Evolutionary conservation across 2,329 filamentous ascomycete species (phyloP).

Genomic region (Fusarium nanum): DNA sequence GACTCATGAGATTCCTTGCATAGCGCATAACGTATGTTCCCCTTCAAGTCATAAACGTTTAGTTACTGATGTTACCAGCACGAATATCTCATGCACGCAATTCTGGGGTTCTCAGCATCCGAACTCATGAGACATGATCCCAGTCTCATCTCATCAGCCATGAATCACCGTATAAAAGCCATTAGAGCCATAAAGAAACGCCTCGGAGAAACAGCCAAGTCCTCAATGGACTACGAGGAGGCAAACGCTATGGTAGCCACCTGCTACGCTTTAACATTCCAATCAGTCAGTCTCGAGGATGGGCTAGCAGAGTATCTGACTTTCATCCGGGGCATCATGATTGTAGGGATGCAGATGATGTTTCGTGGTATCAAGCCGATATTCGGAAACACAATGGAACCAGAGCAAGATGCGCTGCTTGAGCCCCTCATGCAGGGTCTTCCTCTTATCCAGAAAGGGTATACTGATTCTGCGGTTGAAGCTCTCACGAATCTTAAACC

Average conservation of each 20-base stretch:
- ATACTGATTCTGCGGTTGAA: conserved; percentile 60
- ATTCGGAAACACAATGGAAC: conserved; percentile 60
- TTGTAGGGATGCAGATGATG: conserved; percentile 67
- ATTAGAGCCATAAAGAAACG: conserved; percentile 70
- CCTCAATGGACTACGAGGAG: conserved; percentile 60
- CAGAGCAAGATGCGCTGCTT: conserved; percentile 56
- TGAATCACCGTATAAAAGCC: conserved; percentile 73
- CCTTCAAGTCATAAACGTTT: too few species aligned
- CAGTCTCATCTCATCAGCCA: conserved; percentile 66
- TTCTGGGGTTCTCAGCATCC: conserved; percentile 75
- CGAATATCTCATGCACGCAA: conserved; percentile 77
- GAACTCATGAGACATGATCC: conserved; percentile 66
- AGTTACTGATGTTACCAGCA: conserved; percentile 55
- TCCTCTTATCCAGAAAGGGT: conserved; percentile 58
- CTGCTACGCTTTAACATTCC: conserved; percentile 69
- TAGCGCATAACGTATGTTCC: conserved; percentile 70
- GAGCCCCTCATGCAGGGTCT: conserved; percentile 59
- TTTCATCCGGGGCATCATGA: conserved; percentile 67
- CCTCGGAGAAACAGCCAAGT: conserved; percentile 57
- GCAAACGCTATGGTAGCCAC: conserved; percentile 70
- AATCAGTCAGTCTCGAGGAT: conserved; percentile 67
- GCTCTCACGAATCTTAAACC: conserved; percentile 57
- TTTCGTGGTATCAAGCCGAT: conserved; percentile 61
- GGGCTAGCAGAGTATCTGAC: conserved; percentile 71
- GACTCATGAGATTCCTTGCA: conserved; percentile 73